Base-by-base conservation (phyloP, 306 rosid species). In the Cicer chorassanicum region DNA sequence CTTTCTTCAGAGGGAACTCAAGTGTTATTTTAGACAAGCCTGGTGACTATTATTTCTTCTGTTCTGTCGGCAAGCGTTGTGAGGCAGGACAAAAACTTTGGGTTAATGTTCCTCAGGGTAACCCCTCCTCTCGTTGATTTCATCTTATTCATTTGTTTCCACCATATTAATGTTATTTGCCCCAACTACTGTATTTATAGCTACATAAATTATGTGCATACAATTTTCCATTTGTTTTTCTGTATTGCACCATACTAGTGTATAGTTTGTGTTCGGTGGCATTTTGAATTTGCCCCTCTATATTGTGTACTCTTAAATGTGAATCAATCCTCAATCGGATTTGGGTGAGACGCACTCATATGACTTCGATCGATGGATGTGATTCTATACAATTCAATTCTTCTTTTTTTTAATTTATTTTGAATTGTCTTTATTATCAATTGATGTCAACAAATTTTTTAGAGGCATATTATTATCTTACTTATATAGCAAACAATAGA, bases 71-170 rank as follows among this genome's bases (percentile, higher is more conserved):
- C 1, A 89, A 80, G 84, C 97, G 87, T 46, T 93, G 98, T 12
- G 93, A 91, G 69, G 54, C 43, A 1, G 98, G 98, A 65, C 90
- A 82, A 8, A 93, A 84, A 87, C 89, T 93, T 62, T 50, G 69
- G 46, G 9, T 93, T 81, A 59, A 4, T 9, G 90, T 84, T 43
- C 42, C 21, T 19, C 2, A 43, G 1, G 81, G 65, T 8, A 63
- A 67, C 3, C 88, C 82, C 11, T 19, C 64, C 0, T 73, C 82
- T 62, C 49, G 43, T 11, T 57, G 4, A 29, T 57, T 24, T 18
- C 34, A 16, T 16, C 41, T 62, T n/a, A 68, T 38, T 38, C 9
- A 19, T 11, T 55, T 29, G 1, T 44, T 18, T 42, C 2, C 4
- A 4, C 36, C 6, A 1, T 48, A 53, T 14, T 40, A 29, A 73